Percentiles rank a stretch among this genome's conserved stretches.
Evolutionary conservation across 2,329 filamentous ascomycete species (phyloP).

Genomic region (Colletotrichum viniferum): DNA sequence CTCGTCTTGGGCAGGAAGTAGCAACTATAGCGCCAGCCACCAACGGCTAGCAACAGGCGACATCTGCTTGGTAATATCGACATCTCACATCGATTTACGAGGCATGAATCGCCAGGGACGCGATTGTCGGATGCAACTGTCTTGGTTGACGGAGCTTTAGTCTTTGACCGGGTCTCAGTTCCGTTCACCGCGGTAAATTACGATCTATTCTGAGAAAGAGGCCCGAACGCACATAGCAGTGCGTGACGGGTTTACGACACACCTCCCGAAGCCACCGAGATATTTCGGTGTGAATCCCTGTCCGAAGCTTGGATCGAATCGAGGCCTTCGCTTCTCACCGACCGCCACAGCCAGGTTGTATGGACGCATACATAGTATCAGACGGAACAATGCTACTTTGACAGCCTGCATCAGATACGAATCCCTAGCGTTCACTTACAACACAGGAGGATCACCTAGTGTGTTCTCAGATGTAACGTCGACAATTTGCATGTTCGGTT

Average conservation of each 20-base stretch:
- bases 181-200: not conserved
- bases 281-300: conserved; percentile 13
- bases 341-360: not conserved
- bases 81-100: not conserved
- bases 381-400: conserved; percentile 5
- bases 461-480: not conserved
- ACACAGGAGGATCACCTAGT: not conserved
- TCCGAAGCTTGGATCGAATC: not conserved
- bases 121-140: not conserved
- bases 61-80: not conserved
- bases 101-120: not conserved
- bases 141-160: not conserved
- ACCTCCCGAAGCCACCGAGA: conserved; percentile 1
- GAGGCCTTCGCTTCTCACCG: conserved; percentile 1
- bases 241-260: not conserved
- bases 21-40: not conserved
- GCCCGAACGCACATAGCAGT: not conserved
- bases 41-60: not conserved
- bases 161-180: not conserved
- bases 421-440: not conserved
- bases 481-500: not conserved
- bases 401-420: conserved; percentile 3
- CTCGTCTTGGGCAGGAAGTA: not conserved
- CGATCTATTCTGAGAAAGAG: not conserved
- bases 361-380: conserved; percentile 3